A percentile compares a stretch with the other conserved stretches of the same genome.
These are phyloP conservation scores for Pyrenopolyporus hunteri DNA, from an alignment of 495 filamentous ascomycete species.

Conservation along the genomic window DNA sequence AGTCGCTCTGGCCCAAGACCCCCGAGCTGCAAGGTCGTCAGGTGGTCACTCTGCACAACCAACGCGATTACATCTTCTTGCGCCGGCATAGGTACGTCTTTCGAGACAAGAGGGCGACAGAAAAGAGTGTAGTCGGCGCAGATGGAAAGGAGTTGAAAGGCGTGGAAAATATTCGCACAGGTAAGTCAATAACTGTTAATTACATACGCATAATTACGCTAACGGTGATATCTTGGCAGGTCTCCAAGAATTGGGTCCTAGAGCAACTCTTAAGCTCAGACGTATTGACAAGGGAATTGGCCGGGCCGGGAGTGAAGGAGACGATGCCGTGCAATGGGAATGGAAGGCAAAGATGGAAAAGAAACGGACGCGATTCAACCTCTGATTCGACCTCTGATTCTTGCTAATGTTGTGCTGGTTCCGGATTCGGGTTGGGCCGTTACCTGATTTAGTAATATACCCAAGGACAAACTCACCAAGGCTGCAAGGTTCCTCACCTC, in stretches of 20 bases:
- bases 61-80: slow-evolving; percentile 95
- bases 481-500: no score
- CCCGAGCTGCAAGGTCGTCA: slow-evolving; percentile 85
- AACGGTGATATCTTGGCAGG: slow-evolving; percentile 24
- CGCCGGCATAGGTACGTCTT: slow-evolving; percentile 91
- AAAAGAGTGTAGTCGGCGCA: slow-evolving; percentile 82
- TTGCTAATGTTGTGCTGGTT: not conserved
- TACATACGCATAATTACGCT: not conserved
- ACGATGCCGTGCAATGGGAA: slow-evolving; percentile 76
- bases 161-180: slow-evolving; percentile 80
- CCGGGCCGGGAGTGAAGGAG: slow-evolving; percentile 73
- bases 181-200: slow-evolving; percentile 43
- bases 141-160: slow-evolving; percentile 89
- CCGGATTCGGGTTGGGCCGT: no score
- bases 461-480: slow-evolving; percentile 7
- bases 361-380: slow-evolving; percentile 86
- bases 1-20: slow-evolving; percentile 77
- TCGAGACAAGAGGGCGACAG: slow-evolving; percentile 79
- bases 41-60: slow-evolving; percentile 87
- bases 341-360: slow-evolving; percentile 97
- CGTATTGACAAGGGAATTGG: slow-evolving; percentile 92
- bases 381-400: slow-evolving; percentile 85
- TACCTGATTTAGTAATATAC: no score
- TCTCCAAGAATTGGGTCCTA: slow-evolving; percentile 39
- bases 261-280: slow-evolving; percentile 60